Evolutionary conservation across 192 early-diverging fungal species (phyloP), one percentile per base, ranked within the genome.

Genomic region (Glomus cerebriforme): DNA sequence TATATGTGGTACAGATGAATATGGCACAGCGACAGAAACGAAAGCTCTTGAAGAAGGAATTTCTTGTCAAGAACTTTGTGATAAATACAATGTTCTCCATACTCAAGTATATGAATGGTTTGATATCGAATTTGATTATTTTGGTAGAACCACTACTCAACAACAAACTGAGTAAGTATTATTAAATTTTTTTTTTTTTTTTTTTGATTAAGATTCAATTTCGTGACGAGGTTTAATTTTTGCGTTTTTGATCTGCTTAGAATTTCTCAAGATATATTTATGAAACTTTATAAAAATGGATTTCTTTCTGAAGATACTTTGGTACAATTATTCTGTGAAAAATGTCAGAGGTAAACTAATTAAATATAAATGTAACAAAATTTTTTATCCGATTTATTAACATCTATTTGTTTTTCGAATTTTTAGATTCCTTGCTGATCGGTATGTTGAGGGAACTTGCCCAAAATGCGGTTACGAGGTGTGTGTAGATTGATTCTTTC

Each of bases 21-120:
- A 99, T 84, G 98, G 98, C 43, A 99, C 98, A 22, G 95, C 98
- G 4, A 99, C 98, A 13, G 98, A 99, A 87, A 99, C 97, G 10
- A 98, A 98, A 84, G 98, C 98, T 3, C 81, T 99, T 15, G 92
- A 96, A 67, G 98, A 99, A 80, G 93, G 93, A 4, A 85, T 96
- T 15, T 86, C 94, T 17, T 97, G 95, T 86, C 92, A 95, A 82
- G 93, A 91, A 71, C 91, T 99, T 32, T 98, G 98, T 85, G 96
- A 98, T 88, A 99, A 99, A 87, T 99, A 98, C 86, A 82, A 94
- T 82, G 88, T 88, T 19, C 81, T 96, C 63, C 97, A 99, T 87
- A 88, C 86, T 73, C 84, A 93, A 43, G 92, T 95, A 59, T 99
- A 98, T 86, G 88, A 97, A 59, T 99, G 96, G 96, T 99, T 99